Percentiles rank a stretch among this genome's conserved stretches.
Evolutionary conservation across 1,284 basidiomycete species (phyloP).

Genomic region (Trametes hirsuta): DNA sequence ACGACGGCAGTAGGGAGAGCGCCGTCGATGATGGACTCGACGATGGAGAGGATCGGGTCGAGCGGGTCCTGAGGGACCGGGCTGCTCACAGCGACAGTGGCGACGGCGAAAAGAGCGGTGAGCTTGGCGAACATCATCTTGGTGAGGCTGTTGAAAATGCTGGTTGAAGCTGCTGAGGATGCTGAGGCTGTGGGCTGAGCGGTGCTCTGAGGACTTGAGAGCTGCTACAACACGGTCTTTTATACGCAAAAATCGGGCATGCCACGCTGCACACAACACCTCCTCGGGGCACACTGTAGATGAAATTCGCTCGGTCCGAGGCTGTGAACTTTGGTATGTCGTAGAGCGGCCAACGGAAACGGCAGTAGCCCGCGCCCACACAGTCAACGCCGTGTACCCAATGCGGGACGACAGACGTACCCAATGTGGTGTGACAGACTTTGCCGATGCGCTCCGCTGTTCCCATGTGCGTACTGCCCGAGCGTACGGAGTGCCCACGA

Average conservation of each 20-base stretch:
- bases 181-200: neutral
- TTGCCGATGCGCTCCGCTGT: slow-evolving; percentile 4
- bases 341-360: neutral
- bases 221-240: neutral
- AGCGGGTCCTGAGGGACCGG: slow-evolving; percentile 15
- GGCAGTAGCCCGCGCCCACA: neutral
- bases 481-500: neutral
- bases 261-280: no score
- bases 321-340: neutral
- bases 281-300: no score
- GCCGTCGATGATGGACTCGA: neutral
- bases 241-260: neutral
- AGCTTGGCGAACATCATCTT: slow-evolving; percentile 20
- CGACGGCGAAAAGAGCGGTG: slow-evolving; percentile 15
- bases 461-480: slow-evolving; percentile 12
- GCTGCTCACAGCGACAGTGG: slow-evolving; percentile 14
- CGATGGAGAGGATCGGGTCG: neutral
- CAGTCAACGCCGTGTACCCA: slow-evolving; percentile 2
- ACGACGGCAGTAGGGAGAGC: neutral
- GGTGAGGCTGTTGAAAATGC: neutral
- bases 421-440: slow-evolving; percentile 5
- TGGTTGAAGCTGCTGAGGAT: neutral
- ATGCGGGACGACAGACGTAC: slow-evolving; percentile 8
- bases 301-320: neutral
- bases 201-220: slow-evolving; percentile 10